These are phyloP conservation scores for Byssothecium circinans DNA, from an alignment of 2,329 filamentous ascomycete genomes.

Conservation along the genomic window DNA sequence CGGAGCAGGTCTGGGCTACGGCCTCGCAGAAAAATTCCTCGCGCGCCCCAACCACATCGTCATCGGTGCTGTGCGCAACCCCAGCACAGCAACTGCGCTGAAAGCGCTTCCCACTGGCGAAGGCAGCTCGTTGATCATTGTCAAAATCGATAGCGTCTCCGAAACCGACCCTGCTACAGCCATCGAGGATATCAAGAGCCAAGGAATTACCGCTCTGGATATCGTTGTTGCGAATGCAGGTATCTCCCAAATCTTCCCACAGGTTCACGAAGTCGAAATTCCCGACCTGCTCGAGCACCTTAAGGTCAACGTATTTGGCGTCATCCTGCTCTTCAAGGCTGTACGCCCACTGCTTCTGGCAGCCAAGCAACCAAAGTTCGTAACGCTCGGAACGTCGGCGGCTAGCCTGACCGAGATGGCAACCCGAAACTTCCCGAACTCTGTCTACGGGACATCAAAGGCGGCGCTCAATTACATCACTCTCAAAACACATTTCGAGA, in stretches of 20 bases:
- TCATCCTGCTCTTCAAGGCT: slow-evolving; percentile 38
- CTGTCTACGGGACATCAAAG: slow-evolving; percentile 12
- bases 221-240: slow-evolving; percentile 58
- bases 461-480: slow-evolving; percentile 15
- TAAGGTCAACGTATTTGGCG: slow-evolving; percentile 45
- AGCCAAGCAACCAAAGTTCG: slow-evolving; percentile 7
- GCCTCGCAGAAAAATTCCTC: slow-evolving; percentile 12
- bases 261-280: not conserved
- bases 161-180: slow-evolving; percentile 11
- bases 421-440: not conserved
- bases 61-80: slow-evolving; percentile 19
- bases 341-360: slow-evolving; percentile 41
- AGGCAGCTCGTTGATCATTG: slow-evolving; percentile 17
- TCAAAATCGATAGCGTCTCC: slow-evolving; percentile 16
- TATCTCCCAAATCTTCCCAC: slow-evolving; percentile 22
- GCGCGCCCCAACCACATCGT: slow-evolving; percentile 18
- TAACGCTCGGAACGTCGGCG: not conserved
- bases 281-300: slow-evolving; percentile 39
- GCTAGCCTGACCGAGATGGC: not conserved
- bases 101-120: slow-evolving; percentile 37
- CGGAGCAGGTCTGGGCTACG: slow-evolving; percentile 40
- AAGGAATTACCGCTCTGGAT: slow-evolving; percentile 50
- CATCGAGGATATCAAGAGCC: slow-evolving; percentile 8
- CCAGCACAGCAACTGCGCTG: slow-evolving; percentile 3
- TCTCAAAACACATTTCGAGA: slow-evolving; percentile 12